Base-by-base conservation (phyloP, 768 basidiomycete genomes). In the Mycena pura region DNA sequence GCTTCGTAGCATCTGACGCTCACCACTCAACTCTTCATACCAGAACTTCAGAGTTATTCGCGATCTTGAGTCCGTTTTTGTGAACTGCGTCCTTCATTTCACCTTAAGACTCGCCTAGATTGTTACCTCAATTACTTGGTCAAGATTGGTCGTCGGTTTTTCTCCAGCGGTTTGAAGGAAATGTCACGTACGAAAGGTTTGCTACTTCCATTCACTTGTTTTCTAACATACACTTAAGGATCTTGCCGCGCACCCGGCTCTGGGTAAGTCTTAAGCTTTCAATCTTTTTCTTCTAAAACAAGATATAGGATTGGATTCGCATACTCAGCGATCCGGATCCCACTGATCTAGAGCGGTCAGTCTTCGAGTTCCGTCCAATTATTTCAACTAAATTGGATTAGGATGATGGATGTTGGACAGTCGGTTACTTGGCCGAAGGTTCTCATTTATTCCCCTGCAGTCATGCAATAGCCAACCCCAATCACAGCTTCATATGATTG, bases 141-240 rank as follows among this genome's bases (percentile, higher is more conserved):
- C 94, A 84, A 71, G 96, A 99, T 73, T 99, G 96, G 96, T 94
- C 93, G 0, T 91, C 91, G 63, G 94, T 99, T 11, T 99, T 99
- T 72, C 78, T 99, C 48, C 97, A 99, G 73, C 85, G 93, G 48
- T 98, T 97, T 70, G 94, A 94, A 66, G 92, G 92, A 5, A 80
- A 86, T 24, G 88, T 95, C 46, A 95, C 93, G 92, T 93, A 81
- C 70, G 90, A 9, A 13, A n/a, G 10, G 80, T 17, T 21, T 38
- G n/a, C 40, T 15, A 44, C 54, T 8, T 36, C 8, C 38, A 36
- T 49, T 56, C 43, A 31, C 49, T 36, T 46, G 24, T 44, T 75
- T 17, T 73, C 74, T 24, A 67, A 74, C 54, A 15, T 44, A 70
- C 56, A 77, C 73, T 51, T 3, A 57, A 92, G 91, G 31, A 93